These are phyloP conservation scores for Metschnikowia hibisci DNA, from an alignment of 805 yeast species.

Conservation along the genomic window DNA sequence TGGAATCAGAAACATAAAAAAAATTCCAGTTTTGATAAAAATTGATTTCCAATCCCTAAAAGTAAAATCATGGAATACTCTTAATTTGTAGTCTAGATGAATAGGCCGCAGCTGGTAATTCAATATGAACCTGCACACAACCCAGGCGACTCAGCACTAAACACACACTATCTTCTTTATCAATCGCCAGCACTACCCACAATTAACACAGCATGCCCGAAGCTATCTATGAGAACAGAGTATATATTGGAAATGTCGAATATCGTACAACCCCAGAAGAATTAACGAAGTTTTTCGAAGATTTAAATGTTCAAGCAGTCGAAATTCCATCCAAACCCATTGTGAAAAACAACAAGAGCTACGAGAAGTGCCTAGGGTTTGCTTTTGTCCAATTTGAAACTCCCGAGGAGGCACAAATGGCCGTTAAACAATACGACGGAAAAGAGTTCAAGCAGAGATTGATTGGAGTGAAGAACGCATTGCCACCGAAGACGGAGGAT, in stretches of 20 bases:
- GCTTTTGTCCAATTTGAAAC: constrained; percentile 54
- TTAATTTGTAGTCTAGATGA: no score
- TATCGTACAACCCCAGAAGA: constrained; percentile 41
- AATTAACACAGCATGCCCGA: not conserved
- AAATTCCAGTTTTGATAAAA: no score
- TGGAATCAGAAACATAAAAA: no score
- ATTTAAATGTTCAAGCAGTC: constrained; percentile 42
- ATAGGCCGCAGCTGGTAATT: no score
- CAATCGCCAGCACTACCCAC: no score
- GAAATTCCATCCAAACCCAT: constrained; percentile 49
- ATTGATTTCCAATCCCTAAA: no score
- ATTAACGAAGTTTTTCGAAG: constrained; percentile 47
- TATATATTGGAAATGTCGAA: constrained; percentile 42
- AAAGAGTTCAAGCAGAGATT: constrained; percentile 43
- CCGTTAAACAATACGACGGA: constrained; percentile 41
- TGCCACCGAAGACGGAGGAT: constrained; percentile 47
- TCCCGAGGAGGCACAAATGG: constrained; percentile 42
- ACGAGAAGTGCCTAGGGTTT: constrained; percentile 50
- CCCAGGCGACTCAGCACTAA: no score
- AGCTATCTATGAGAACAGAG: constrained; percentile 22
- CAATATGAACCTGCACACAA: no score
- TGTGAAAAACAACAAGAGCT: constrained; percentile 31
- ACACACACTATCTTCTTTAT: not conserved
- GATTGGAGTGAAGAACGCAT: constrained; percentile 51
- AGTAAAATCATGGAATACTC: no score